These are phyloP conservation scores for Ceratobasidium theobromae DNA, from an alignment of 1,284 basidiomycete genomes.

Conservation along the genomic window DNA sequence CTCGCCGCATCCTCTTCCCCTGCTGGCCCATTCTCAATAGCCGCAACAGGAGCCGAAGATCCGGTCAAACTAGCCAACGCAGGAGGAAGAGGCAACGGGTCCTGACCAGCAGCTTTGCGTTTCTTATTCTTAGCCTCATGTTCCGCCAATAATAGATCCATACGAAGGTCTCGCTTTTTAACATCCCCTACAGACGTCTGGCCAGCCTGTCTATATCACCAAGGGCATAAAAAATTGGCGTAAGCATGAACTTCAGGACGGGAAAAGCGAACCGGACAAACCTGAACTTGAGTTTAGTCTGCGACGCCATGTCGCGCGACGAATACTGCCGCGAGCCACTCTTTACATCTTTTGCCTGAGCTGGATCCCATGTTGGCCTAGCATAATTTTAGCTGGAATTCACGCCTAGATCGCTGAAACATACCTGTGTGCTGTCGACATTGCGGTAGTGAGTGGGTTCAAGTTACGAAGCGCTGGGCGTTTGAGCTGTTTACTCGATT, in stretches of 20 bases:
- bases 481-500: background rate
- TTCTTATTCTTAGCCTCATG: constrained; percentile 83
- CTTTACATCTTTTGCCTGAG: constrained; percentile 81
- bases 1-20: constrained; percentile 62
- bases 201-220: constrained; percentile 67
- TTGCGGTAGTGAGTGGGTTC: constrained; percentile 40
- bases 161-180: constrained; percentile 73
- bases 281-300: constrained; percentile 96
- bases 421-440: constrained; percentile 76
- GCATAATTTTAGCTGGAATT: background rate
- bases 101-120: constrained; percentile 77
- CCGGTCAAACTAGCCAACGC: constrained; percentile 40
- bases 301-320: constrained; percentile 84
- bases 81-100: constrained; percentile 44
- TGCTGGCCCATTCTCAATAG: constrained; percentile 46
- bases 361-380: constrained; percentile 85
- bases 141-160: constrained; percentile 81
- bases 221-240: background rate
- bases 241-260: background rate
- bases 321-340: constrained; percentile 87
- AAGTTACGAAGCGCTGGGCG: constrained; percentile 7
- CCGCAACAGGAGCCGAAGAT: constrained; percentile 48
- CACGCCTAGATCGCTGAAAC: background rate
- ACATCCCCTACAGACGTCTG: constrained; percentile 79
- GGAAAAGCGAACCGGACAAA: constrained; percentile 43